Percentiles rank a stretch among this genome's conserved stretches.
Conservation (phyloP, 257 asterid species). For the Penstemon barbatus region DNA sequence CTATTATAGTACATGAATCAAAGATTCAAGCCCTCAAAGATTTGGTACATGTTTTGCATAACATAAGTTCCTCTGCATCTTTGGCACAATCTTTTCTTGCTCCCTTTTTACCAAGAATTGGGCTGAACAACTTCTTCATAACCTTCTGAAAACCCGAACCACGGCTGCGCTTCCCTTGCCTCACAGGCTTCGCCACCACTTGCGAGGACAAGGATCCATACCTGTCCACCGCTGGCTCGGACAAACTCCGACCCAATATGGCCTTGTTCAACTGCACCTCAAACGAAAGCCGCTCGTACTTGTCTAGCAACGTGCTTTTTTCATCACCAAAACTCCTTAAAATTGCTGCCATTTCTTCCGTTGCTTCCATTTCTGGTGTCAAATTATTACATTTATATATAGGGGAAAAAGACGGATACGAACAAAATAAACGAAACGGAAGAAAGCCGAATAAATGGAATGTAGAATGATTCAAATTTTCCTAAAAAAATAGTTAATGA, state of each 20-base stretch:
- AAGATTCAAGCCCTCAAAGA: constrained; percentile 45
- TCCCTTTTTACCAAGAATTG: constrained; percentile 48
- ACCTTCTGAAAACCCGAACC: constrained; percentile 50
- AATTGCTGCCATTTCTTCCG: constrained; percentile 34
- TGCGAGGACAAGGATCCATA: no score
- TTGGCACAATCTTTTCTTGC: constrained; percentile 23
- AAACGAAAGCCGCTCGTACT: constrained; percentile 73
- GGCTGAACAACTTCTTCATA: constrained; percentile 56
- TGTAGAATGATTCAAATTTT: no score
- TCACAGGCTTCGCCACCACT: constrained; percentile 15
- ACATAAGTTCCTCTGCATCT: constrained; percentile 33
- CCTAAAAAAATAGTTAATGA: background rate
- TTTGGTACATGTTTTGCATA: constrained; percentile 55
- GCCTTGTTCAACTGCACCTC: constrained; percentile 86
- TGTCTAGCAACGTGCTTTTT: constrained; percentile 74
- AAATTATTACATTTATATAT: constrained; percentile 8
- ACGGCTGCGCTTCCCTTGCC: constrained; percentile 30
- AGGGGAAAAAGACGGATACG: background rate
- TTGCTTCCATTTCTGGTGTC: constrained; percentile 32
- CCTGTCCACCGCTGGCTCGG: constrained; percentile 49
- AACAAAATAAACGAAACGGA: constrained; percentile 16
- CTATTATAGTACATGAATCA: background rate
- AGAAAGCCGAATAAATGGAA: background rate
- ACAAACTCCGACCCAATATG: constrained; percentile 73
- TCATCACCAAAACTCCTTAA: constrained; percentile 70